Evolutionary conservation across 225 moss, liverwort and hornwort genomes (phyloP).

Genomic region (Bryoerythrophyllum caledonicum): DNA sequence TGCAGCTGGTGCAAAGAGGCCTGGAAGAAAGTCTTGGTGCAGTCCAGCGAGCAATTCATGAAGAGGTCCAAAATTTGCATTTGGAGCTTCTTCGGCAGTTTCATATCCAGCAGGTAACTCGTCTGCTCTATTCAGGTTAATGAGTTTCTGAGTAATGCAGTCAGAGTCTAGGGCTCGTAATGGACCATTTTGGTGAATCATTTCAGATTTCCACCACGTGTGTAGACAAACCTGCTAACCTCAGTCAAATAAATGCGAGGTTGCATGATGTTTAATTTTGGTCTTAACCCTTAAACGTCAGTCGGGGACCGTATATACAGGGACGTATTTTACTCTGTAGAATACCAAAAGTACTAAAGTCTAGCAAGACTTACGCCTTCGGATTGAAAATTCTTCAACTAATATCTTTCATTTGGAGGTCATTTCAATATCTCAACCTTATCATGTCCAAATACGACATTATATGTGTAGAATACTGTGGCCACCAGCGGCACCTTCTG

Average conservation of each 20-base stretch:
- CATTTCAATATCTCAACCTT: too few relatives aligned
- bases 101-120: slow-evolving; percentile 92
- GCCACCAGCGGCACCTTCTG: too few relatives aligned
- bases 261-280: slow-evolving; percentile 1
- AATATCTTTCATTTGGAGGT: too few relatives aligned
- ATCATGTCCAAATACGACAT: too few relatives aligned
- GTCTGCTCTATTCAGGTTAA: background rate
- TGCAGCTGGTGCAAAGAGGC: slow-evolving; percentile 92
- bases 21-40: slow-evolving; percentile 94
- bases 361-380: too few relatives aligned
- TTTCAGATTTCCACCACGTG: background rate
- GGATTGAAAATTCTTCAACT: too few relatives aligned
- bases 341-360: too few relatives aligned
- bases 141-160: background rate
- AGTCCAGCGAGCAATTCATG: slow-evolving; percentile 93
- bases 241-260: background rate
- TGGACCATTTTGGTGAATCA: background rate
- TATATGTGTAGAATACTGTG: too few relatives aligned
- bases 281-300: too few relatives aligned
- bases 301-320: too few relatives aligned
- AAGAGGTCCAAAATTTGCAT: slow-evolving; percentile 96
- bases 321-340: too few relatives aligned
- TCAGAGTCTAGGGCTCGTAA: background rate
- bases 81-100: slow-evolving; percentile 97
- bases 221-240: background rate